These are phyloP conservation scores for Vickermania ingenoplastis DNA, from an alignment of 208 protist genomes.

Conservation along the genomic window DNA sequence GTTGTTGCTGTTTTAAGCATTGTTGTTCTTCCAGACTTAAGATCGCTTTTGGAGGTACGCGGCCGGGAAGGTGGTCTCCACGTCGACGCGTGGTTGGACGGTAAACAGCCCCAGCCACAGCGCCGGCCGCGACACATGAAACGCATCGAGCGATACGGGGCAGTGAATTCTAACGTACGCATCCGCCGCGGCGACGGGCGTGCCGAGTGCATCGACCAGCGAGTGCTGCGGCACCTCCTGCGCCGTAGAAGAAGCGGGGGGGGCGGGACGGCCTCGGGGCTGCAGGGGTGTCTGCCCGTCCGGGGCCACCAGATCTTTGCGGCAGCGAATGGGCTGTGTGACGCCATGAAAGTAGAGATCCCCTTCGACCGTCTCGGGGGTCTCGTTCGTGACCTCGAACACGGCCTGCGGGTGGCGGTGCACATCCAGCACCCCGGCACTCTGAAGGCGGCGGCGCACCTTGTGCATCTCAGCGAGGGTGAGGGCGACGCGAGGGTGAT, in stretches of 20 bases:
- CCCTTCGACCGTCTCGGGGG: conserved; percentile 25
- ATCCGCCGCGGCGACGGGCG: conserved; percentile 49
- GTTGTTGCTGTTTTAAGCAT: conserved; percentile 7
- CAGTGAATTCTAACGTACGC: conserved; percentile 73
- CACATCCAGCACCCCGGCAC: conserved; percentile 35
- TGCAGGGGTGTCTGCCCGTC: too few species aligned
- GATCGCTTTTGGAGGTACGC: conserved; percentile 40
- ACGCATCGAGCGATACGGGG: conserved; percentile 49
- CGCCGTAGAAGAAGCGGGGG: too few species aligned
- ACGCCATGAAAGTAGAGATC: conserved; percentile 51
- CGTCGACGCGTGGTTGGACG: conserved; percentile 53
- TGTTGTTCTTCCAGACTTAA: background rate
- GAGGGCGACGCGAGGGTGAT: conserved; percentile 29
- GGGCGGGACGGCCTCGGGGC: too few species aligned
- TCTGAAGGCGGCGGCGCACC: conserved; percentile 32
- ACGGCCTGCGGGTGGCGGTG: conserved; percentile 56
- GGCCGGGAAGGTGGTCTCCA: conserved; percentile 69
- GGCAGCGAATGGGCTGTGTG: conserved; percentile 40
- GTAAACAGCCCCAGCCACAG: conserved; percentile 66
- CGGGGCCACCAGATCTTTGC: too few species aligned
- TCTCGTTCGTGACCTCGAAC: conserved; percentile 46
- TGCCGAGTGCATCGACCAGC: too few species aligned
- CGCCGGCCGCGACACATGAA: conserved; percentile 41
- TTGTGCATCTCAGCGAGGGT: conserved; percentile 58
- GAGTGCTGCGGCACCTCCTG: too few species aligned